A percentile compares a stretch with the other conserved stretches of the same genome.
Conservation (phyloP, 345 rosid genomes). For the Firmiana major region DNA sequence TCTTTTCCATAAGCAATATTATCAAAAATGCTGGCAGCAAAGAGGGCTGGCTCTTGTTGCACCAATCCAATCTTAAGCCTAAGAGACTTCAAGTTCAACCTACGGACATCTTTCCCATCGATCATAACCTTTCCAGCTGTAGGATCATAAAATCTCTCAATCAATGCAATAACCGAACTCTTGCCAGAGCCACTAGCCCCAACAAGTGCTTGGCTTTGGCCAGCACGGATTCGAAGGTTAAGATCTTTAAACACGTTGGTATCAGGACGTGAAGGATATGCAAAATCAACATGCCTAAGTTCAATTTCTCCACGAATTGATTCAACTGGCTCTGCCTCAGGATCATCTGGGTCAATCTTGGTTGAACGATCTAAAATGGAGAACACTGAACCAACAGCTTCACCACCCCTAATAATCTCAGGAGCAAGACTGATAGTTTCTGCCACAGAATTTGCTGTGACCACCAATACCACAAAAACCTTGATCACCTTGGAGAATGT, state of each 20-base stretch:
- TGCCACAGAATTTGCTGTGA: constrained; percentile 97
- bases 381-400: constrained; percentile 94
- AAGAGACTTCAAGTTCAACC: constrained; percentile 78
- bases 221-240: constrained; percentile 83
- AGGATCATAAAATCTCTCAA: constrained; percentile 92
- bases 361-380: constrained; percentile 83
- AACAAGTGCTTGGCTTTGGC: constrained; percentile 97
- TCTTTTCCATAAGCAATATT: constrained; percentile 96
- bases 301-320: constrained; percentile 89
- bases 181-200: constrained; percentile 99
- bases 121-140: constrained; percentile 83
- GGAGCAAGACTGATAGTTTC: constrained; percentile 99
- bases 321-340: constrained; percentile 82
- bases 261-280: constrained; percentile 91
- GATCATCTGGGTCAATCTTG: constrained; percentile 86
- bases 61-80: constrained; percentile 91
- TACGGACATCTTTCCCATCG: constrained; percentile 86
- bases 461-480: constrained; percentile 90
- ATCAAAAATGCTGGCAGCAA: constrained; percentile 86
- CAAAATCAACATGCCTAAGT: constrained; percentile 89
- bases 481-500: constrained; percentile 98
- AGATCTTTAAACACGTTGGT: constrained; percentile 74
- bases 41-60: constrained; percentile 95
- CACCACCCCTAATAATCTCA: constrained; percentile 94
- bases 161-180: constrained; percentile 90